Evolutionary conservation across 2,329 filamentous ascomycete genomes (phyloP), one percentile per base, ranked within the genome.

Genomic region (Gliomastix tumulicola): DNA sequence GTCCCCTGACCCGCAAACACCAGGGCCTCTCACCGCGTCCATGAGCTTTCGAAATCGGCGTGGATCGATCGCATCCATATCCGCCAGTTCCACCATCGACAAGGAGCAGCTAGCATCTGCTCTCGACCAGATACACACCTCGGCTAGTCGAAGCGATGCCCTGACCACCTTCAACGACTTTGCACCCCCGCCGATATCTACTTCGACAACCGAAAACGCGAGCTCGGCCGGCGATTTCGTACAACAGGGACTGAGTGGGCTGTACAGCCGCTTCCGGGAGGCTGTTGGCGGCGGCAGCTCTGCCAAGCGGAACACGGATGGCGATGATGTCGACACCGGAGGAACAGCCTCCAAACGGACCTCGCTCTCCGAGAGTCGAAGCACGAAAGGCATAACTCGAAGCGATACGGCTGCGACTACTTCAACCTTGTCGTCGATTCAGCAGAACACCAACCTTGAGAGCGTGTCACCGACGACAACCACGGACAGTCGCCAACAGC

Each of bases 101-200:
- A 84, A 78, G 53, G 84, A 88, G 44, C 81, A 85, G 39, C 70
- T 90, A 25, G 79, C 84, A 22, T 77, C 87, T 43, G 76, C 83
- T 15, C 77, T 96, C 42, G 84, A 94, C 60, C 82, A 86, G 49
- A 95, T 96, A 47, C 90, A 96, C 59, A 88, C 71, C 35, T 81
- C 85, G 6, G 88, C 89, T n/a, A 94, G 85, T 52, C 84, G 86
- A 55, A 85, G 85, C 22, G 84, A 84, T 44, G 77, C 80, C 22
- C 70, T 97, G 33, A 97, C 90, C 3, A 94, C 88, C 8, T 97
- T 97, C 62, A 94, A 94, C 61, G 89, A 96, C 53, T 89, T 94
- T 51, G 85, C 84, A 1, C 80, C 82, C 2, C 80, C 82, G 6
- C 80, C 84, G 0, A 65, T 70, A 3, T 68, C 74, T 2, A 63